Evolutionary conservation across 306 rosid species (phyloP), one percentile per base, ranked within the genome.

Genomic region (Rubus parviflorus): DNA sequence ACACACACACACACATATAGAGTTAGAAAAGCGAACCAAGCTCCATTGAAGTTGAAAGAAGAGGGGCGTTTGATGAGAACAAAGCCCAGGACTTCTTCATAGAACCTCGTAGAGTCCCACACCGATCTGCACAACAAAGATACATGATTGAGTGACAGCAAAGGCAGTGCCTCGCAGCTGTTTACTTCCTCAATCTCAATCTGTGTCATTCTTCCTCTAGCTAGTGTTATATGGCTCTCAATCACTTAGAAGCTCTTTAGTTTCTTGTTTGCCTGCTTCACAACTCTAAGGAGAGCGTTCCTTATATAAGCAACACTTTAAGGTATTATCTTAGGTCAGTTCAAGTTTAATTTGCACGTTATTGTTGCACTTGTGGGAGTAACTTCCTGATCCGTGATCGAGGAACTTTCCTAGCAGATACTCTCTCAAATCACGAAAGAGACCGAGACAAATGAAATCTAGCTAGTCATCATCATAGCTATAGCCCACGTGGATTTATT

Each of bases 31-130:
- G 51, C 80, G 75, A 42, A 89, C 97, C 97, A 91, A 72, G 97
- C 97, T 73, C 97, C 97, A 67, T 82, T 91, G 85, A 91, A 91
- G 8, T 88, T 89, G 90, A 91, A 91, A 76, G 97, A 91, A 67
- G 94, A 89, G 15, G 97, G 97, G 72, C 94, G 87, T 83, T 91
- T 91, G 86, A 91, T 88, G 82, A 85, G 87, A 81, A 85, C 91
- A 76, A 91, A 89, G 70, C 97, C 97, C 86, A 91, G 68, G 15
- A 91, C 89, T 14, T 91, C 86, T 73, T 89, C 91, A 35, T 91
- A 91, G 82, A 91, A 91, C 71, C 86, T 87, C 82, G 73, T 75
- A 4, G 97, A 91, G 5, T 82, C 87, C 94, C 87, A 86, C 47
- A 91, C 94, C 14, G 94, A 86, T 85, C 90, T 86, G 80, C 97